Evolutionary conservation across 208 protist species (phyloP), one percentile per base, ranked within the genome.

Genomic region (Trypanosoma scelopori): DNA sequence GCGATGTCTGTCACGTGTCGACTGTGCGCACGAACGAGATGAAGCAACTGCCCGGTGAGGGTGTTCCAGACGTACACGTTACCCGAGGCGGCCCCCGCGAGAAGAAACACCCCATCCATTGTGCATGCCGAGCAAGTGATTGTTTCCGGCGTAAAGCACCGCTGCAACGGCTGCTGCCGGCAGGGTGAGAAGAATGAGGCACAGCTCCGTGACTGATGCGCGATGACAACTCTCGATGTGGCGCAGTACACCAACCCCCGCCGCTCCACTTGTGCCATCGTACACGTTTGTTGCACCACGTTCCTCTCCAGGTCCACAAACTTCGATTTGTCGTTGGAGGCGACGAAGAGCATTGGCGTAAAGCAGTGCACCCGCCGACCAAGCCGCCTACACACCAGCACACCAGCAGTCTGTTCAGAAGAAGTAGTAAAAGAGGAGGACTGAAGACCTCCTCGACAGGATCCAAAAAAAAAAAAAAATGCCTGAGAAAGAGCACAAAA

Each of bases 1-100:
- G 82, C 51, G 20, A 92, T 69, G 49, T 81, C 81, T 23, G 71
- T 82, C 11, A 95, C 64, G 13, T 55, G 25, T 15, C 87, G 82
- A 32, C 82, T 50, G 59, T 95, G 89, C 12, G 60, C 84, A 30
- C 82, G 82, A 64, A 82, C 74, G 56, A 79, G 82, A 48, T 79
- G 75, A 16, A 93, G 43, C 7, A 93, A 77, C 59, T 93, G 70
- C 5, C 89, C 87, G 39, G 74, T 86, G 43, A 74, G 49, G 25
- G 85, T 46, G 46, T 78, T 93, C 87, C 89, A 95, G 45, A 91
- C 58, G 20, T 89, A 68, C 3, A 95, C 18, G n/a, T 76, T 81
- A 25, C 89, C 89, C 7, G 65, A 82, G 5, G 25, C 69, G 1
- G 73, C 84, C 6, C 89, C 89, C 4, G 67, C 79, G 12, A 95